Conservation (phyloP, 2,329 filamentous ascomycete species). For the Colletotrichum lini region DNA sequence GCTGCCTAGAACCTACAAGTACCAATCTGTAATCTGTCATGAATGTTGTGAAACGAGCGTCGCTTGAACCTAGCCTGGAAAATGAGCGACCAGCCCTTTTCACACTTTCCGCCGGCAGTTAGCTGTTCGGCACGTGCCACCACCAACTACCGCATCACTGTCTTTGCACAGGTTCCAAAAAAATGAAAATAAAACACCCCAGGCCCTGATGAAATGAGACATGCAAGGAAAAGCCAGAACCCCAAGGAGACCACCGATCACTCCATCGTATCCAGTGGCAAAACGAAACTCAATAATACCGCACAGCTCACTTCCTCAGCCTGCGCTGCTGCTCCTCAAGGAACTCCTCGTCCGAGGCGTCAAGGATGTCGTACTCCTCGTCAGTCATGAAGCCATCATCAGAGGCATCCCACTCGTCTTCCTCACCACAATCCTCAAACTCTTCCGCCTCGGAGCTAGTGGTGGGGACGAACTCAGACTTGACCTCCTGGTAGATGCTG, state of each 20-base stretch:
- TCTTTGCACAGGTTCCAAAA: constrained; percentile 22
- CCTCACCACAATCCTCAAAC: constrained; percentile 67
- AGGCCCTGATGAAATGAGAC: constrained; percentile 28
- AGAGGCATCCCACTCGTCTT: constrained; percentile 74
- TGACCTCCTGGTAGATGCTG: constrained; percentile 78
- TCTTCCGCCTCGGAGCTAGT: constrained; percentile 61
- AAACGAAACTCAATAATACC: not conserved
- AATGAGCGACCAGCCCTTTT: constrained; percentile 20
- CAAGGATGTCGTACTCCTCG: constrained; percentile 97
- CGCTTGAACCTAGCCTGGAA: constrained; percentile 31
- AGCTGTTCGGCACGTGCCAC: not conserved
- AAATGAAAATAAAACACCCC: constrained; percentile 29
- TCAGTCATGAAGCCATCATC: constrained; percentile 91
- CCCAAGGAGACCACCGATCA: constrained; percentile 33
- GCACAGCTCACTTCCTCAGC: constrained; percentile 54
- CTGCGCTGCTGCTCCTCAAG: constrained; percentile 68
- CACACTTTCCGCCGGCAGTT: constrained; percentile 12
- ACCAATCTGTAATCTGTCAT: constrained; percentile 43
- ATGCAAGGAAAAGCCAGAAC: constrained; percentile 37
- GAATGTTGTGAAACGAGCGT: constrained; percentile 37
- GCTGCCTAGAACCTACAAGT: constrained; percentile 42
- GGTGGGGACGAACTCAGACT: constrained; percentile 66
- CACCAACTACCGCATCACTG: constrained; percentile 18
- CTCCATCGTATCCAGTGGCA: constrained; percentile 29
- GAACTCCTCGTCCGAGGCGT: constrained; percentile 93